These are phyloP conservation scores for Phytophthora pseudosyringae DNA, from an alignment of 352 stramenopile species.

Conservation along the genomic window DNA sequence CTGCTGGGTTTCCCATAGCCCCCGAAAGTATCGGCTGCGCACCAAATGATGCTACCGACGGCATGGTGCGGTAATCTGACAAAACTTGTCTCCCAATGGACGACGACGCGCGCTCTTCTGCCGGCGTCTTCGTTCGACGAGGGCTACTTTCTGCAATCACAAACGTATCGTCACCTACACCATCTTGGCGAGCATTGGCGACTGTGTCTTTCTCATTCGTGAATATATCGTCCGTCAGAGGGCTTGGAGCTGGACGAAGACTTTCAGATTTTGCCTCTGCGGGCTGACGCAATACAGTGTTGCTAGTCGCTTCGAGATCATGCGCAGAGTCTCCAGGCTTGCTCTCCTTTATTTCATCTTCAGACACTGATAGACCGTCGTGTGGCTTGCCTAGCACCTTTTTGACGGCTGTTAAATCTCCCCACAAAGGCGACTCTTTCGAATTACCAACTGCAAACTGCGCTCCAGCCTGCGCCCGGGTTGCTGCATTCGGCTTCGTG, in stretches of 20 bases:
- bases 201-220: background rate
- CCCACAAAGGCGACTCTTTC: background rate
- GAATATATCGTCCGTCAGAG: background rate
- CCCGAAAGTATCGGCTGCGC: slow-evolving; percentile 28
- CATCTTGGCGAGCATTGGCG: background rate
- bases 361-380: background rate
- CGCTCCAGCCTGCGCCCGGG: background rate
- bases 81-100: slow-evolving; percentile 72
- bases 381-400: background rate
- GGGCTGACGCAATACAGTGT: background rate
- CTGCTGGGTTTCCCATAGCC: slow-evolving; percentile 12
- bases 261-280: background rate
- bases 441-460: background rate
- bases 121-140: background rate
- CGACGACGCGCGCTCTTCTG: slow-evolving; percentile 32
- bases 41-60: slow-evolving; percentile 66
- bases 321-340: background rate
- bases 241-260: background rate
- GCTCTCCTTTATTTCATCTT: background rate
- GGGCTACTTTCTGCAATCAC: slow-evolving; percentile 11
- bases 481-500: slow-evolving; percentile 8
- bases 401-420: background rate
- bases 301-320: background rate
- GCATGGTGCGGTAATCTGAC: slow-evolving; percentile 75
- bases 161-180: background rate